These are phyloP conservation scores for Fraxinus ornus DNA, from an alignment of 305 asterid genomes.

Conservation along the genomic window DNA sequence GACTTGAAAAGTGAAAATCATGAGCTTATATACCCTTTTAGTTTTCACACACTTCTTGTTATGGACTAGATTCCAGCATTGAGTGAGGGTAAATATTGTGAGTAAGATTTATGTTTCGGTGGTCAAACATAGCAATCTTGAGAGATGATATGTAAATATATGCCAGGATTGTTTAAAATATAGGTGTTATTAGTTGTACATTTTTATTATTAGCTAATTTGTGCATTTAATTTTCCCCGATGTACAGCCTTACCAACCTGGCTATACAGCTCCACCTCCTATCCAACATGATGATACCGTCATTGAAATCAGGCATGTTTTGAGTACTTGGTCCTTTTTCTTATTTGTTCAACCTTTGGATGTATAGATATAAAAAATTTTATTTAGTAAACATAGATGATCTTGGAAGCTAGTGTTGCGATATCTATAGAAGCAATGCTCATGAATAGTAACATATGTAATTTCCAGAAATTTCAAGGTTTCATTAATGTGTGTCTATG, in stretches of 20 bases:
- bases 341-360: not conserved
- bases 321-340: not conserved
- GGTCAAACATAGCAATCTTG: not conserved
- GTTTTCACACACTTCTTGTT: not conserved
- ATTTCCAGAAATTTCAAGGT: not conserved
- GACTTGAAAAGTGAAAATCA: not conserved
- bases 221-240: not conserved
- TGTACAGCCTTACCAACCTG: conserved; percentile 49
- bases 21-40: not conserved
- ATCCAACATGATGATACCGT: conserved; percentile 35
- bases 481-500: not conserved
- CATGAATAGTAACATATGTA: not conserved
- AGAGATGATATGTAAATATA: not conserved
- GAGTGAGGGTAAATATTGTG: not conserved
- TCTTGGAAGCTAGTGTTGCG: not conserved
- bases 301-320: conserved; percentile 44
- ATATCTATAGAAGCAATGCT: not conserved
- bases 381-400: not conserved
- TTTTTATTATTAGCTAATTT: conserved; percentile 10
- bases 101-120: not conserved
- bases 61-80: not conserved
- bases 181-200: not conserved
- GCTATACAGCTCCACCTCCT: conserved; percentile 52
- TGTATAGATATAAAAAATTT: not conserved
- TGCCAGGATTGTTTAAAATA: not conserved